Conservation (phyloP, 2,329 filamentous ascomycete species). For the Nemania diffusa region DNA sequence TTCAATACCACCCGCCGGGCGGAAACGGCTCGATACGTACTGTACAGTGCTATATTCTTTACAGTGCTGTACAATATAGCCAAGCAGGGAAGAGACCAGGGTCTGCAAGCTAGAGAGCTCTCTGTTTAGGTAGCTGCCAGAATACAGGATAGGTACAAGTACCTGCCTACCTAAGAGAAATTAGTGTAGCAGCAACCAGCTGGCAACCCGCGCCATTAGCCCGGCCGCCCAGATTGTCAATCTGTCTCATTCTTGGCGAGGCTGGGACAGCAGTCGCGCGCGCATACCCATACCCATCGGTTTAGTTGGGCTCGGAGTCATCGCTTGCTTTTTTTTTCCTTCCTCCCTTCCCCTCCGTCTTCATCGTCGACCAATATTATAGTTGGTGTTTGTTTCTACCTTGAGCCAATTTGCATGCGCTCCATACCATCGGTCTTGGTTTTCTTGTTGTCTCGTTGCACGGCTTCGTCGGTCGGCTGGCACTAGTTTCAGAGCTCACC, state of each 20-base stretch:
- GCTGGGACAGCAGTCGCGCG: conserved; percentile 37
- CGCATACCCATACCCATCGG: conserved; percentile 16
- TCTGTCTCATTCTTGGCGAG: conserved; percentile 38
- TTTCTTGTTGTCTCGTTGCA: conserved; percentile 5
- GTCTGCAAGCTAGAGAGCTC: conserved; percentile 1
- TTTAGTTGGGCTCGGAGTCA: conserved; percentile 32
- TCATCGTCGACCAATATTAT: background rate
- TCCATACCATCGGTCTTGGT: background rate
- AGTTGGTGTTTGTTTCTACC: background rate
- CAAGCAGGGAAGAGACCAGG: background rate
- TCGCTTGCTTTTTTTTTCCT: conserved; percentile 13
- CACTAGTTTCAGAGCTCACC: conserved; percentile 34
- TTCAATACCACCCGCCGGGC: conserved; percentile 19
- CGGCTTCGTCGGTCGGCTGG: conserved; percentile 30
- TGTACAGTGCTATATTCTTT: too few relatives aligned
- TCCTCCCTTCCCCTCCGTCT: background rate
- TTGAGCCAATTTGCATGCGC: background rate
- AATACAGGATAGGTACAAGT: too few relatives aligned
- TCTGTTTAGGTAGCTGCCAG: background rate
- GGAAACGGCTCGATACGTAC: background rate
- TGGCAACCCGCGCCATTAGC: conserved; percentile 14
- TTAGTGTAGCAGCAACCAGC: conserved; percentile 12
- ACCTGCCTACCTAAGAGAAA: conserved; percentile 1
- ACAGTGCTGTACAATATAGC: background rate
- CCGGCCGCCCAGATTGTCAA: conserved; percentile 6